Evolutionary conservation across 768 basidiomycete species (phyloP).

Genomic region (Russula olivacea): DNA sequence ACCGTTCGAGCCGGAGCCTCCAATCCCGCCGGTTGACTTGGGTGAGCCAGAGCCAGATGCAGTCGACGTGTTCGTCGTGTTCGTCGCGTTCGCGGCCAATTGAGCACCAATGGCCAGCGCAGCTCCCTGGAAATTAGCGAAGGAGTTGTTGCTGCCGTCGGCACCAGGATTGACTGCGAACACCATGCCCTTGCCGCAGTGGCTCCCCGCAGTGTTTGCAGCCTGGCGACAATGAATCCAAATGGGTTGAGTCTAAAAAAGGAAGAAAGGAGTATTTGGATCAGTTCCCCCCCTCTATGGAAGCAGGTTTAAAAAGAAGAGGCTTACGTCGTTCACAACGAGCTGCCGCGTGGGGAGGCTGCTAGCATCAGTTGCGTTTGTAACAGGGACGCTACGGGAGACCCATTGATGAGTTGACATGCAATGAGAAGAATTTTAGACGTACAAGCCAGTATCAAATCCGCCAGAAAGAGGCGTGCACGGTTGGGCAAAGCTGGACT

Average conservation of each 20-base stretch:
- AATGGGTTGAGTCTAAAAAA: constrained; percentile 23
- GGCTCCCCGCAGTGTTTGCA: constrained; percentile 12
- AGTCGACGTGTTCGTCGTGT: neutral
- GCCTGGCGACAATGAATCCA: constrained; percentile 30
- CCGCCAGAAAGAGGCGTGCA: constrained; percentile 27
- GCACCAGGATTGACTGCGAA: constrained; percentile 29
- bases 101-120: constrained; percentile 6
- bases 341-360: constrained; percentile 21
- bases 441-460: constrained; percentile 32
- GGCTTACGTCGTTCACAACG: constrained; percentile 27
- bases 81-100: neutral
- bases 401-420: neutral
- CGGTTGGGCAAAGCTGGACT: constrained; percentile 30
- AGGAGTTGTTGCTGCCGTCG: constrained; percentile 1
- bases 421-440: neutral
- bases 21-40: rapidly evolving
- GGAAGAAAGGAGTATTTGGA: too few species aligned
- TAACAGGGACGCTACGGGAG: constrained; percentile 27
- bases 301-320: neutral
- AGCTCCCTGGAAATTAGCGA: neutral
- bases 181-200: constrained; percentile 31
- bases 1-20: neutral
- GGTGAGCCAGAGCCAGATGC: neutral
- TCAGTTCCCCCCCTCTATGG: too few species aligned
- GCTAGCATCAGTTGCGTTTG: constrained; percentile 4